Evolutionary conservation across 1,139 yeast species (phyloP).

Genomic region (Pneumocystis murina): DNA sequence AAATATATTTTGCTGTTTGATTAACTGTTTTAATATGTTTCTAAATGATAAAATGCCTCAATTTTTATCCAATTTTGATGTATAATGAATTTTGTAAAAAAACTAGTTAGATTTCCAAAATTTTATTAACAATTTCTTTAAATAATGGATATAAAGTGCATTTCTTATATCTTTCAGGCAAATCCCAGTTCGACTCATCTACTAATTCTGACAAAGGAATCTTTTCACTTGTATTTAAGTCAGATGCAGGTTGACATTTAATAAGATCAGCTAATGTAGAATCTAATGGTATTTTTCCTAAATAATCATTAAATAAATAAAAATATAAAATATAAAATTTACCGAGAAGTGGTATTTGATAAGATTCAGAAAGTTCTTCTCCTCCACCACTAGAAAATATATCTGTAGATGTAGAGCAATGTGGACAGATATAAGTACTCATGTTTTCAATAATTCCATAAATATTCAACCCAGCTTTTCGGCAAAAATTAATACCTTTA

Average conservation of each 20-base stretch:
- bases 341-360: constrained; percentile 58
- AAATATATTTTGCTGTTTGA: no score
- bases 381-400: constrained; percentile 97
- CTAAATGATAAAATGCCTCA: not conserved
- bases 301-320: not conserved
- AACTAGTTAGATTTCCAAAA: not conserved
- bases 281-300: not conserved
- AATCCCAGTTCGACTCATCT: not conserved
- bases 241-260: not conserved
- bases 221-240: not conserved
- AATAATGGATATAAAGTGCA: not conserved
- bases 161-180: not conserved
- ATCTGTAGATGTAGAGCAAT: constrained; percentile 73
- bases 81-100: not conserved
- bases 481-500: constrained; percentile 84
- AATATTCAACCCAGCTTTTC: constrained; percentile 63
- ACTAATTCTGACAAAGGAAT: not conserved
- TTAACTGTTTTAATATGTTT: no score
- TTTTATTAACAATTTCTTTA: not conserved
- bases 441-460: constrained; percentile 88
- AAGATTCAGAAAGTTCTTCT: constrained; percentile 42
- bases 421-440: constrained; percentile 94
- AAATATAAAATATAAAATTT: constrained; percentile 29
- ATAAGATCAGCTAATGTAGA: not conserved
- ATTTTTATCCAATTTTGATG: no score